Base-by-base conservation (phyloP, 768 basidiomycete species). In the Tulasnella sp. region DNA sequence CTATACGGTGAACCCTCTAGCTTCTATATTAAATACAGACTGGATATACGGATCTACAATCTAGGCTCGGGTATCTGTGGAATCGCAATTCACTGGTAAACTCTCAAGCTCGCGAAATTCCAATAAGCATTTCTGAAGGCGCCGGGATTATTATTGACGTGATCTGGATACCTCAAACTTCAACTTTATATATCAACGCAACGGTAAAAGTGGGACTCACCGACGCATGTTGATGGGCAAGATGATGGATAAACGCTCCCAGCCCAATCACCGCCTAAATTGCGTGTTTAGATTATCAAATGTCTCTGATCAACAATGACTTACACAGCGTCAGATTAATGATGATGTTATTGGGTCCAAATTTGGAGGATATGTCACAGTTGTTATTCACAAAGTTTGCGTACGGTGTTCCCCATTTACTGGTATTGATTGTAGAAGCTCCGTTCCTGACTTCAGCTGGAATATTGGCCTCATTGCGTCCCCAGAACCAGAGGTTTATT, bases 91-190 rank as follows among this genome's bases (percentile, higher is more conserved):
- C n/a, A n/a, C n/a, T n/a, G n/a, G n/a, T n/a, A n/a, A n/a, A n/a
- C n/a, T n/a, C n/a, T n/a, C n/a, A n/a, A n/a, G n/a, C n/a, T 6
- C n/a, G n/a, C n/a, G 62, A 85, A 69, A 55, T 75, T 75, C 79
- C 81, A 84, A 62, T 78, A 83, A 1, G 83, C 79, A 16, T 80
- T 68, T 10, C 54, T 35, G 63, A 83, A 84, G 10, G 69, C 71
- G 4, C 58, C 52, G 0, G 83, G 81, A 56, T 77, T 72, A 53
- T 74, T 71, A 60, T 75, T 62, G 19, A 40, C 39, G n/a, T 40
- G n/a, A 25, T 40, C 39, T 40, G 39, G 10, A 40, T n/a, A n/a
- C n/a, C n/a, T n/a, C n/a, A n/a, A n/a, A n/a, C n/a, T n/a, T n/a
- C n/a, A n/a, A n/a, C n/a, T n/a, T n/a, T n/a, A n/a, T 4, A 34